Conservation (phyloP, 2,329 filamentous ascomycete species). For the Paraconiothyrium sp. region DNA sequence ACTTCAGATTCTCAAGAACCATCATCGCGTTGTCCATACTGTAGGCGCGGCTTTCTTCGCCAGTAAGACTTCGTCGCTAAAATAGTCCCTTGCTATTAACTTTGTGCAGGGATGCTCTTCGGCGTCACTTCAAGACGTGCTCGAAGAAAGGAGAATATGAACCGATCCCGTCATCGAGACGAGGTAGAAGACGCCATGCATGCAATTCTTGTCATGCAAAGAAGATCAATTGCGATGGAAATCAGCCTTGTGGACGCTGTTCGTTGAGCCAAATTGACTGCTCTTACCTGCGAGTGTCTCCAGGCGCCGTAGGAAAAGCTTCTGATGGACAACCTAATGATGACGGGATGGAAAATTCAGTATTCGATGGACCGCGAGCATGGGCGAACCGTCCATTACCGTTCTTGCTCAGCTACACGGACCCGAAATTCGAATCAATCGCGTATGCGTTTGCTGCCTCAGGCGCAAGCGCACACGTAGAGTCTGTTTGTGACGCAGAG, state of each 20-base stretch:
- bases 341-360: too few relatives aligned
- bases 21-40: slow-evolving; percentile 13
- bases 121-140: slow-evolving; percentile 20
- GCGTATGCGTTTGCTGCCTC: slow-evolving; percentile 18
- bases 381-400: slow-evolving; percentile 19
- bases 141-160: slow-evolving; percentile 1
- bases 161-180: neutral
- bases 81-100: neutral
- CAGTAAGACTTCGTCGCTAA: slow-evolving; percentile 6
- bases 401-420: slow-evolving; percentile 25
- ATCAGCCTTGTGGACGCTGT: slow-evolving; percentile 9
- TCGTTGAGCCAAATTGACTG: slow-evolving; percentile 6
- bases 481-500: slow-evolving; percentile 1
- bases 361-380: neutral
- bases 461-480: slow-evolving; percentile 14
- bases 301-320: neutral
- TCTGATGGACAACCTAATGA: neutral
- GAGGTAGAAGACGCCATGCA: slow-evolving; percentile 16
- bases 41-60: slow-evolving; percentile 15
- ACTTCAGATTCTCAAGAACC: slow-evolving; percentile 4
- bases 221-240: slow-evolving; percentile 12
- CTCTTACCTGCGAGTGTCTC: neutral
- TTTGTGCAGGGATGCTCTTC: slow-evolving; percentile 18
- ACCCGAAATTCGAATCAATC: slow-evolving; percentile 20
- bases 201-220: slow-evolving; percentile 15